Percentiles rank a stretch among this genome's conserved stretches.
Conservation (phyloP, 805 yeast genomes). For the Hermanozyma aechmeae region DNA sequence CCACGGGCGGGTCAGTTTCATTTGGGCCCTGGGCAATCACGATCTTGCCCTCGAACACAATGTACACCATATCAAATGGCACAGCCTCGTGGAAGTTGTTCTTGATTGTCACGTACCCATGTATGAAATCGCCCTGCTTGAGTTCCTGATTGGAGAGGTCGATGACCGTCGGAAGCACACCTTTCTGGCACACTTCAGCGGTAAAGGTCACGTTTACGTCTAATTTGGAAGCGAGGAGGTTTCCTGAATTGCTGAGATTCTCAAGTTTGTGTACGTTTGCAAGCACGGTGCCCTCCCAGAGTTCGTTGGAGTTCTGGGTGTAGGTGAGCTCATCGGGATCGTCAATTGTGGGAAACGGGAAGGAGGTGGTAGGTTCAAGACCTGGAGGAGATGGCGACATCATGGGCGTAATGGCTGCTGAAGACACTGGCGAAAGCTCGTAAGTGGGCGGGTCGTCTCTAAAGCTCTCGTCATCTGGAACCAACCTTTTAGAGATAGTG, state of each 20-base stretch:
- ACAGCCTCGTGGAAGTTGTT: constrained; percentile 23
- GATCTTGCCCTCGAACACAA: constrained; percentile 30
- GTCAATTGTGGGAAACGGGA: constrained; percentile 4
- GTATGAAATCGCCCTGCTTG: constrained; percentile 33
- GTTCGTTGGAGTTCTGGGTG: constrained; percentile 8
- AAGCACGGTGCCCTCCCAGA: constrained; percentile 32
- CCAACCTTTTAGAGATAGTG: constrained; percentile 28
- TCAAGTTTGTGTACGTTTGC: constrained; percentile 33
- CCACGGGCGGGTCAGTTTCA: constrained; percentile 17
- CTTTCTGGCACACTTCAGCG: constrained; percentile 29
- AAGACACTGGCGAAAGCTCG: constrained; percentile 11
- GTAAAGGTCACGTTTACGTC: constrained; percentile 28
- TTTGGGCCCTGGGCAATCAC: constrained; percentile 15
- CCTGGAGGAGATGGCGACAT: constrained; percentile 4
- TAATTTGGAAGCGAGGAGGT: constrained; percentile 14
- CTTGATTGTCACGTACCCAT: constrained; percentile 31
- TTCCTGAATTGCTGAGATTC: constrained; percentile 16
- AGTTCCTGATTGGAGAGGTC: constrained; percentile 25
- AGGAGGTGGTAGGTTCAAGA: constrained; percentile 11
- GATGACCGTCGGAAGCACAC: constrained; percentile 22
- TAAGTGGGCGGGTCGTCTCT: constrained; percentile 32
- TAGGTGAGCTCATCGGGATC: constrained; percentile 5
- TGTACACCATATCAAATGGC: constrained; percentile 35
- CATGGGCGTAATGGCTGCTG: constrained; percentile 10
- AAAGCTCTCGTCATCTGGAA: constrained; percentile 29